Percentiles rank a stretch among this genome's conserved stretches.
phyloP scores from a whole-genome alignment of 257 asterid species.

The Gentiana dahurica region DNA sequence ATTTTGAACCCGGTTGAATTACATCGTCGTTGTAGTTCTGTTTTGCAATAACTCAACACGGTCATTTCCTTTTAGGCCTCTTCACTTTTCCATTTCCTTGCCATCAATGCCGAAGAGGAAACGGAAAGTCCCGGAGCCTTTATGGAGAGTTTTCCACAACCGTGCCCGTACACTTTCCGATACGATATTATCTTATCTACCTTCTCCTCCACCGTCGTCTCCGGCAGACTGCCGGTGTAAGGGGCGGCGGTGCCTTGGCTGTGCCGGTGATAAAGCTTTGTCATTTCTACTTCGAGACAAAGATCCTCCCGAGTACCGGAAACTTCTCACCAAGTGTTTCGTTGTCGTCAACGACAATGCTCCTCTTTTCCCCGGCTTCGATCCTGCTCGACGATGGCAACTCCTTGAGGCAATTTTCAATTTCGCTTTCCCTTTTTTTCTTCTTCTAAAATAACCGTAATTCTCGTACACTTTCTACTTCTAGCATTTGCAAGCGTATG shows the following conservation, averaged over 20 bases:
- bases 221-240: conserved; percentile 39
- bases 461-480: too few species aligned
- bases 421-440: not conserved
- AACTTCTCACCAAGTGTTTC: conserved; percentile 44
- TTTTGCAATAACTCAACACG: too few species aligned
- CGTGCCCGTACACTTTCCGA: conserved; percentile 66
- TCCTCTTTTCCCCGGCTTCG: conserved; percentile 32
- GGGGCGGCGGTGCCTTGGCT: conserved; percentile 49
- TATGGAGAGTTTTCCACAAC: conserved; percentile 52
- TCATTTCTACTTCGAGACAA: conserved; percentile 36
- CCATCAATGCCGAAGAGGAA: conserved; percentile 23
- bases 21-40: too few species aligned
- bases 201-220: conserved; percentile 18
- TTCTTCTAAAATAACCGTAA: too few species aligned
- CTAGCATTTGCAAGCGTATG: too few species aligned
- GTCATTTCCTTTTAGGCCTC: too few species aligned
- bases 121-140: conserved; percentile 48
- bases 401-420: conserved; percentile 37
- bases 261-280: conserved; percentile 38
- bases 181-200: conserved; percentile 44
- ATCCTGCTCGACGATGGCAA: conserved; percentile 50
- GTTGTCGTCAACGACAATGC: conserved; percentile 51
- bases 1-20: too few species aligned
- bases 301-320: conserved; percentile 57
- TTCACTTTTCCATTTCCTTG: too few species aligned